Percentiles rank a stretch among this genome's conserved stretches.
phyloP scores from a whole-genome alignment of 2,329 filamentous ascomycete species.

The Penicillium sp. region DNA sequence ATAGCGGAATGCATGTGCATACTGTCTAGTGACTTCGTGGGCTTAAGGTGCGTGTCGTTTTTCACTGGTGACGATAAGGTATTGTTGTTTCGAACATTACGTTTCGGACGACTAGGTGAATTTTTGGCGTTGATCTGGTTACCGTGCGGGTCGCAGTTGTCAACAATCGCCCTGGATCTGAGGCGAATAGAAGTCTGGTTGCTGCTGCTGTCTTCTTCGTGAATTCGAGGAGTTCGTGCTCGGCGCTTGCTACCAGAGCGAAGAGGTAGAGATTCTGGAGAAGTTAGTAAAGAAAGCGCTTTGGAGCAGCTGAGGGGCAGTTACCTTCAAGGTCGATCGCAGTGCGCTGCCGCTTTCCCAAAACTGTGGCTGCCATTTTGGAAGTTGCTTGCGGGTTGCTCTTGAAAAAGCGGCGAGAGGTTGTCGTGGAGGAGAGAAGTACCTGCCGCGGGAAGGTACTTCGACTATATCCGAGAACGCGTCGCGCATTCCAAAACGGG shows the following conservation, averaged over 20 bases:
- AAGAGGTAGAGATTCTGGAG: constrained; percentile 26
- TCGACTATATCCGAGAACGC: constrained; percentile 16
- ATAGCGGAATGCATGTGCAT: constrained; percentile 11
- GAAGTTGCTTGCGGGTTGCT: constrained; percentile 16
- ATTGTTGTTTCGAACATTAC: constrained; percentile 41
- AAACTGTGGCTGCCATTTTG: constrained; percentile 36
- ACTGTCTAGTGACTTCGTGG: constrained; percentile 38
- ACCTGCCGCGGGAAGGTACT: constrained; percentile 18
- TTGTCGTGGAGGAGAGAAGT: constrained; percentile 19
- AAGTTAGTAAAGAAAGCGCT: constrained; percentile 16
- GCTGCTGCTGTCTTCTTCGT: constrained; percentile 31
- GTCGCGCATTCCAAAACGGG: constrained; percentile 16
- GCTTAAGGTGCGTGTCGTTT: constrained; percentile 42
- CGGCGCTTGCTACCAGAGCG: constrained; percentile 46
- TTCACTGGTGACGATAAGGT: constrained; percentile 43
- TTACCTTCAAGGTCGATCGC: constrained; percentile 39
- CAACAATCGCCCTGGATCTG: constrained; percentile 33
- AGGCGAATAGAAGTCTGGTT: constrained; percentile 27
- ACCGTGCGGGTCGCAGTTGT: constrained; percentile 22
- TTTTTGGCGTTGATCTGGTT: constrained; percentile 23
- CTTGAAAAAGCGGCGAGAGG: constrained; percentile 23
- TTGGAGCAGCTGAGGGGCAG: constrained; percentile 7
- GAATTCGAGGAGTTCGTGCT: constrained; percentile 40
- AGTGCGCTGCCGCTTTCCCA: constrained; percentile 44
- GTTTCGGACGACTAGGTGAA: constrained; percentile 43